Percentiles rank a stretch among this genome's conserved stretches.
Conservation (phyloP, 1,139 yeast genomes). For the Kodamaea sp. region DNA sequence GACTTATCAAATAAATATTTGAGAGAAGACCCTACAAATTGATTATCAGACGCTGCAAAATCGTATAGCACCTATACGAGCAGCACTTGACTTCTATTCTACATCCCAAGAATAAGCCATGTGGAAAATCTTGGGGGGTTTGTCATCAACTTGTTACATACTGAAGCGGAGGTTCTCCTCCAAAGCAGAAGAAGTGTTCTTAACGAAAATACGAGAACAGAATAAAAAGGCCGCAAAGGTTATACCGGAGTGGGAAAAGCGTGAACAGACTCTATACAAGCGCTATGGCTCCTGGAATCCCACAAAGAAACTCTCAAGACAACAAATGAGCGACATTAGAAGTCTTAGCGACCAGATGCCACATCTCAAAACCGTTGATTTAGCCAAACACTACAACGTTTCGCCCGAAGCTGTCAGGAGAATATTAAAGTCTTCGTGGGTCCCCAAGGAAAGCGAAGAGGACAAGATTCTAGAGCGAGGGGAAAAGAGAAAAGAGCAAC, state of each 20-base stretch:
- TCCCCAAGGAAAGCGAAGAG: slow-evolving; percentile 58
- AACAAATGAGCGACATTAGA: slow-evolving; percentile 68
- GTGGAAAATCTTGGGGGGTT: neutral
- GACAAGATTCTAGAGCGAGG: slow-evolving; percentile 49
- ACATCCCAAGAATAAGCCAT: too few species aligned
- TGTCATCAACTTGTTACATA: neutral
- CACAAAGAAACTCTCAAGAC: slow-evolving; percentile 62
- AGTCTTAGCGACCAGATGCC: slow-evolving; percentile 60
- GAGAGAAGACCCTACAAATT: too few species aligned
- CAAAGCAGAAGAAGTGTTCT: slow-evolving; percentile 15
- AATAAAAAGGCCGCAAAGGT: slow-evolving; percentile 10
- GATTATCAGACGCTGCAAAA: too few species aligned
- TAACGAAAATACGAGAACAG: slow-evolving; percentile 15
- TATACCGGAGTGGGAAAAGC: slow-evolving; percentile 59
- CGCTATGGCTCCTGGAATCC: slow-evolving; percentile 76
- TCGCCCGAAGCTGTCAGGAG: slow-evolving; percentile 86
- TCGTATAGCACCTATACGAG: too few species aligned
- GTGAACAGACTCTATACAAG: slow-evolving; percentile 60
- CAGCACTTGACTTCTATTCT: too few species aligned
- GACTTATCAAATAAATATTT: too few species aligned
- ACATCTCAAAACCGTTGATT: slow-evolving; percentile 54
- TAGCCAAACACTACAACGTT: slow-evolving; percentile 65
- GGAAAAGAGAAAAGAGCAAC: slow-evolving; percentile 28
- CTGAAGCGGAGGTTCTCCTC: slow-evolving; percentile 1
- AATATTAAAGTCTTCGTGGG: slow-evolving; percentile 76